Base-by-base conservation (phyloP, 1,284 basidiomycete species). In the Apiotrichum siamense region DNA sequence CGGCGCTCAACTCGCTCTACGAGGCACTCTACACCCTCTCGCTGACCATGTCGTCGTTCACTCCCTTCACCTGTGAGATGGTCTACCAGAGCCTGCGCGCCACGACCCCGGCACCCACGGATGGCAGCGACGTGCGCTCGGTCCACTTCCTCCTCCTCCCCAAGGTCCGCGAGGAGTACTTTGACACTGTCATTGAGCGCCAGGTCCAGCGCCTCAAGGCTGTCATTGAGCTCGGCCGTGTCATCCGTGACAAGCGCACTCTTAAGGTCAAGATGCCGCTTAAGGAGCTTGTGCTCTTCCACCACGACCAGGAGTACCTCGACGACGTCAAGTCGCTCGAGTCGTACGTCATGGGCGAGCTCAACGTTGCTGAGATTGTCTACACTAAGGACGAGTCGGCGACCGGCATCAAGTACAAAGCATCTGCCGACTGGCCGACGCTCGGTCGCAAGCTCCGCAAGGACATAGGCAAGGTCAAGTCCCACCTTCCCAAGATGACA, bases 111-210 rank as follows among this genome's bases (percentile, higher is more conserved):
- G 80, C 83, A 47, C 79, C 86, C 58, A 79, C 84, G 25, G 80
- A 81, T 31, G 80, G 80, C 7, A 66, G 76, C 43, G 94, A 98
- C 69, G 80, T 84, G 17, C 86, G 96, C 54, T 97, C 94, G 10
- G 79, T 99, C 54, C 96, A 99, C 77, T 98, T 98, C 80, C 74
- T 98, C 55, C 81, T 83, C 44, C 97, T 97, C 85, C 96, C 96
- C 0, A 80, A 85, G 46, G 87, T 93, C 50, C 91, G 92, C 69
- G 83, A 88, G 61, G 92, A 94, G 65, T 98, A 97, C 77, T 92
- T 97, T 70, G 91, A 99, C 74, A 82, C 80, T n/a, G 86, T 86
- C 64, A 96, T 99, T 61, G 92, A 97, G 77, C 83, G 93, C 48
- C 87, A 94, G 75, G 90, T 98, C 42, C 83, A 87, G 75, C 84